Evolutionary conservation across 441 rosid genomes (phyloP), one percentile per base, ranked within the genome.

Genomic region (Eruca vesicaria): DNA sequence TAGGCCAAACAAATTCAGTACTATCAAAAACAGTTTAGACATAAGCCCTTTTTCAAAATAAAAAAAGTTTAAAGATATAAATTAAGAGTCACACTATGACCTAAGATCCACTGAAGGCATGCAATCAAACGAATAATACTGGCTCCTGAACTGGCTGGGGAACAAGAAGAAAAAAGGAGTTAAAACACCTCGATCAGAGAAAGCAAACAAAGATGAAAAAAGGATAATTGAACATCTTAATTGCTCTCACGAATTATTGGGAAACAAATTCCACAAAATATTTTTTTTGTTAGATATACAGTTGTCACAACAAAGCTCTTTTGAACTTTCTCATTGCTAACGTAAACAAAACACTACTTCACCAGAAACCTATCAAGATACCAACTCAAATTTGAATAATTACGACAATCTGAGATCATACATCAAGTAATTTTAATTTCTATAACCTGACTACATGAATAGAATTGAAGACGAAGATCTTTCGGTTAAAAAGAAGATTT

Each of bases 161-260:
- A 3, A 1, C 1, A 23, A 1, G 3, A 23, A 23, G 26, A 23
- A 23, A 23, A 23, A 23, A 23, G 26, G 26, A 23, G 26, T 23
- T 23, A 23, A 23, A 23, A 23, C 26, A 23, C 26, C 2, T 23
- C 26, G 26, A 23, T 23, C 26, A 23, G 26, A 23, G 26, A 23
- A 23, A 23, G 3, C 26, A 23, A 23, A 23, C 26, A 3, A 23
- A 23, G 26, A 23, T 1, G 26, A 23, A 23, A 23, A 23, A 23
- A 23, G 26, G 26, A 23, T 23, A 23, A 23, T 23, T 23, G 26
- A 23, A 65, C 61, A 93, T 98, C 99, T 91, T 81, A 96, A 96
- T 79, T 93, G 99, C 89, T 96, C 99, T 89, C 86, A 87, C 61
- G 93, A 80, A 77, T 93, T 93, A 74, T 96, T 96, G 0, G 98